These are phyloP conservation scores for Tetraselmis striata DNA, from an alignment of 139 green algal genomes.

Conservation along the genomic window DNA sequence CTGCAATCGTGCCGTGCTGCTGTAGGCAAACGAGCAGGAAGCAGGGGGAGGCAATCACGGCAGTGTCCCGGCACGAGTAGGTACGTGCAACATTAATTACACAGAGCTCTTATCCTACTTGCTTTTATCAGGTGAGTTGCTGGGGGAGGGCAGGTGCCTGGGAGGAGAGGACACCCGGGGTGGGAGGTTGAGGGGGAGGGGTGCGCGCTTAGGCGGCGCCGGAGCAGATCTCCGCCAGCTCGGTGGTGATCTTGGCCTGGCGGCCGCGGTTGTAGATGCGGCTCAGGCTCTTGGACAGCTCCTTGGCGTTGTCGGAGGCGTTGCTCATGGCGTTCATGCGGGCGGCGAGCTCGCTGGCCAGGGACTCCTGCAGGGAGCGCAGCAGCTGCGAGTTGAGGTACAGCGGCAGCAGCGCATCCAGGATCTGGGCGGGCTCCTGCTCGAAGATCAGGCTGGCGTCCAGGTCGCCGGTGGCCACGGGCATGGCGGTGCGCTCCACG, in stretches of 20 bases:
- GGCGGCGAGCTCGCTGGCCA: constrained; percentile 95
- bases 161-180: no score
- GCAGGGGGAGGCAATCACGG: no score
- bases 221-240: constrained; percentile 77
- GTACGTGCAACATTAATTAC: no score
- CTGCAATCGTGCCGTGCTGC: no score
- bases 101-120: no score
- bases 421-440: constrained; percentile 97
- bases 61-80: no score
- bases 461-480: constrained; percentile 45
- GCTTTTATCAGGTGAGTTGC: no score
- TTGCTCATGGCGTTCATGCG: constrained; percentile 99
- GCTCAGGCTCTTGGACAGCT: constrained; percentile 84
- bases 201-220: constrained; percentile 45
- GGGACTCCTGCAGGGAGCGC: constrained; percentile 74
- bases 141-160: no score
- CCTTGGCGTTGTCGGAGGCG: constrained; percentile 93
- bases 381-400: constrained; percentile 97
- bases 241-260: constrained; percentile 81
- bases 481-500: constrained; percentile 58
- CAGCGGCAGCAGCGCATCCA: constrained; percentile 95
- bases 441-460: constrained; percentile 93
- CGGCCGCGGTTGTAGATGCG: constrained; percentile 88
- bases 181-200: no score
- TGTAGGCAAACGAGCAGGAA: no score